A percentile compares a stretch with the other conserved stretches of the same genome.
Evolutionary conservation across 2,329 filamentous ascomycete genomes (phyloP).

Genomic region (Botrytis sinoallii): DNA sequence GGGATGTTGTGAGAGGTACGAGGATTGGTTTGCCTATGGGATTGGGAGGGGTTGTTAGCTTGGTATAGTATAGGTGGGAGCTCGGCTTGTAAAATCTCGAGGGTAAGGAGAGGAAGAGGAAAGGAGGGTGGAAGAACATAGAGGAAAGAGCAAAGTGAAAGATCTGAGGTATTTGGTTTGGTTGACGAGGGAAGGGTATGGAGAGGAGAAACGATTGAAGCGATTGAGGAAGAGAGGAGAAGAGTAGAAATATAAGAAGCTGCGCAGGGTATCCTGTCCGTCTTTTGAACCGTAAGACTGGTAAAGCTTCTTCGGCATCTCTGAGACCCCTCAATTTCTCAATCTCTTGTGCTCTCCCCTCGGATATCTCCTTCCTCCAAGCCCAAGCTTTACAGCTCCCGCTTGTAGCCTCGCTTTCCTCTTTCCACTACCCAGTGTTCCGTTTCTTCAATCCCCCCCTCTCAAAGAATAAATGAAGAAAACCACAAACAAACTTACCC

Average conservation of each 20-base stretch:
- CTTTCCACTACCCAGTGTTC: neutral
- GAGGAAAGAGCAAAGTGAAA: too few species aligned
- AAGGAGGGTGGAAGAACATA: too few species aligned
- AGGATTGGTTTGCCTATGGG: conserved; percentile 59
- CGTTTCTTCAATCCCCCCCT: neutral
- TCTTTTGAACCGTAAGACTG: neutral
- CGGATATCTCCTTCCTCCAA: neutral
- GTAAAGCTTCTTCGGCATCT: neutral
- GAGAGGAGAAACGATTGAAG: too few species aligned
- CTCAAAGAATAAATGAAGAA: neutral
- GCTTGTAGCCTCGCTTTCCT: neutral
- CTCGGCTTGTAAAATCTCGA: neutral
- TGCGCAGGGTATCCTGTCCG: neutral
- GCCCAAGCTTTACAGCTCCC: neutral
- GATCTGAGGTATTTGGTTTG: neutral
- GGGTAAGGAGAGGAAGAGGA: too few species aligned
- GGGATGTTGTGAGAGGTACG: conserved; percentile 89
- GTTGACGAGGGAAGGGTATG: too few species aligned
- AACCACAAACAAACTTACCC: conserved; percentile 31
- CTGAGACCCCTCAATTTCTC: neutral
- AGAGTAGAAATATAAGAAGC: neutral
- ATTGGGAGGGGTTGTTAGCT: conserved; percentile 15
- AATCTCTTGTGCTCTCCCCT: neutral
- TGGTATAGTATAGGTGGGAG: neutral
- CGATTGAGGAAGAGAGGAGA: too few species aligned